A percentile compares a stretch with the other conserved stretches of the same genome.
phyloP scores from a whole-genome alignment of 179 eudicot species.

The Camellia oleifera region DNA sequence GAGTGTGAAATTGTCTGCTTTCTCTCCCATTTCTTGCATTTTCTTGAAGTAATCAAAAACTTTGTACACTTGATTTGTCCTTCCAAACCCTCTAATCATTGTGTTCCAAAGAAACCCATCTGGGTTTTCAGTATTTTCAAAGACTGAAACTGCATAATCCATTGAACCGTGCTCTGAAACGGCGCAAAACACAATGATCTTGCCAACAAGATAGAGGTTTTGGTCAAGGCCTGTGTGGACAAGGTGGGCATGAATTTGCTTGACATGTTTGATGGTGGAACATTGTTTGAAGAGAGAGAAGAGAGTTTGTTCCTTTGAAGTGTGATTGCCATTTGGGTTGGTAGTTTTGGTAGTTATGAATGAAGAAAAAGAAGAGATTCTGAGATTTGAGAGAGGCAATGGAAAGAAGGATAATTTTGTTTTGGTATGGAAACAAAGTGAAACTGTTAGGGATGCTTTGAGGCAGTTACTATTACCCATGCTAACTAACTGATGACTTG shows the following conservation, averaged over 20 bases:
- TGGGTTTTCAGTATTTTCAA: slow-evolving; percentile 25
- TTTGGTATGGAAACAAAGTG: slow-evolving; percentile 8
- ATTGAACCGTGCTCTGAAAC: slow-evolving; percentile 23
- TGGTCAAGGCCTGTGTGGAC: slow-evolving; percentile 26
- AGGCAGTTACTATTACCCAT: slow-evolving; percentile 21
- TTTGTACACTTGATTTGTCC: slow-evolving; percentile 12
- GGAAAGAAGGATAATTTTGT: slow-evolving; percentile 3
- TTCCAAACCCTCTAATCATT: slow-evolving; percentile 43
- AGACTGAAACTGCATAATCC: slow-evolving; percentile 33
- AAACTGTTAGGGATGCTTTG: slow-evolving; percentile 2
- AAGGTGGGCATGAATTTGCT: slow-evolving; percentile 34
- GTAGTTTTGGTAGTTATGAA: background rate
- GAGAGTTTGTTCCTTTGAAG: slow-evolving; percentile 22
- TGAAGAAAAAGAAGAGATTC: slow-evolving; percentile 9
- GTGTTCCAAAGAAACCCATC: slow-evolving; percentile 48
- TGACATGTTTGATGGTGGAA: slow-evolving; percentile 22
- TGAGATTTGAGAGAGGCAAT: background rate
- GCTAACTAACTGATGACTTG: background rate
- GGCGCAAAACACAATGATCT: slow-evolving; percentile 35
- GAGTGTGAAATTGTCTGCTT: slow-evolving; percentile 34
- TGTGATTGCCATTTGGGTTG: slow-evolving; percentile 9
- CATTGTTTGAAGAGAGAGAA: slow-evolving; percentile 29
- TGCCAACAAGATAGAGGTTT: slow-evolving; percentile 31
- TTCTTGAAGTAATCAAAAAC: slow-evolving; percentile 26
- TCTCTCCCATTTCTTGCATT: slow-evolving; percentile 29